phyloP scores from a whole-genome alignment of 169 alveolate species.

The Plasmodium vinckei region DNA sequence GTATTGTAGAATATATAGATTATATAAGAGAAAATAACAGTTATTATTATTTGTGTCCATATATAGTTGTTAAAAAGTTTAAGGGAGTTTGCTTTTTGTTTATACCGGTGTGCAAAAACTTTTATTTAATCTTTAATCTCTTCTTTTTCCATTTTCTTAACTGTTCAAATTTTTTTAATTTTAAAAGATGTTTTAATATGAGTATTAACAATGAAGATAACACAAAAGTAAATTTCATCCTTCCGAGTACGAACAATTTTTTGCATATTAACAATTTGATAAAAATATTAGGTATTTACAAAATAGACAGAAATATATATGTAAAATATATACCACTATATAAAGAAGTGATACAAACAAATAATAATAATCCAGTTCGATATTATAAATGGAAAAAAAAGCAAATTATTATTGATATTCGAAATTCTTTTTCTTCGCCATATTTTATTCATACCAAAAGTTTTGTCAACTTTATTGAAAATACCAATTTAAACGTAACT shows the following conservation, averaged over 20 bases:
- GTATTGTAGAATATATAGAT: constrained; percentile 28
- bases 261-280: constrained; percentile 53
- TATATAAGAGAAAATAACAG: constrained; percentile 70
- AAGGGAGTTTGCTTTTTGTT: constrained; percentile 35
- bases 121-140: constrained; percentile 59
- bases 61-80: constrained; percentile 52
- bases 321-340: constrained; percentile 25
- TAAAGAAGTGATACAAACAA: constrained; percentile 9
- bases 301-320: constrained; percentile 26
- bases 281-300: constrained; percentile 43
- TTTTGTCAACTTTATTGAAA: constrained; percentile 58
- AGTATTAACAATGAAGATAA: constrained; percentile 42
- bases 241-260: constrained; percentile 39
- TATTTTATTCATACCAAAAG: constrained; percentile 71
- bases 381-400: constrained; percentile 71
- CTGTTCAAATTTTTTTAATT: constrained; percentile 66
- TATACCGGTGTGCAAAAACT: constrained; percentile 63
- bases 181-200: constrained; percentile 47
- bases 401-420: constrained; percentile 43
- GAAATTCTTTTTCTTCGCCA: constrained; percentile 70
- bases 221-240: constrained; percentile 23
- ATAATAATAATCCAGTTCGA: constrained; percentile 4
- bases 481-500: constrained; percentile 48
- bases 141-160: constrained; percentile 57
- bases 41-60: constrained; percentile 51